Evolutionary conservation across 2,329 filamentous ascomycete species (phyloP).

Genomic region (Cladosporium sp.): DNA sequence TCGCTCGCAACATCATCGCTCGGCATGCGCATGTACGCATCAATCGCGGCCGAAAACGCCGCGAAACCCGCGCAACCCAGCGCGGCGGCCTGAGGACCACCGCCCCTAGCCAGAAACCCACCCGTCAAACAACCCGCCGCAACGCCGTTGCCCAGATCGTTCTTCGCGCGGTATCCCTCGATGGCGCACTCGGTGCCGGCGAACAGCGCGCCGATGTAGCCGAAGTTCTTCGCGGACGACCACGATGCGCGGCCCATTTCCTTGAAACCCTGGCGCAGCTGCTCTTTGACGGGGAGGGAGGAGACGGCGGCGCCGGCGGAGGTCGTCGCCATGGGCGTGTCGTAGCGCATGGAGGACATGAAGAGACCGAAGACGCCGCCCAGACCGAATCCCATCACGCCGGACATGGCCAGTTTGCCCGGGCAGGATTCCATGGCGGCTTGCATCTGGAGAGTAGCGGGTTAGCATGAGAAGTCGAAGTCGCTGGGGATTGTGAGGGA

Average conservation of each 20-base stretch:
- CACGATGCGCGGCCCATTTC: slow-evolving; percentile 87
- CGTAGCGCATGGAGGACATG: slow-evolving; percentile 99
- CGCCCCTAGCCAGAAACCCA: slow-evolving; percentile 77
- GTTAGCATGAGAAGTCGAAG: not conserved
- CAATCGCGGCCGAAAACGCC: slow-evolving; percentile 86
- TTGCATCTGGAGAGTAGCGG: slow-evolving; percentile 59
- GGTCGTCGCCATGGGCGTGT: slow-evolving; percentile 70
- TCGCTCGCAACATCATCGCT: slow-evolving; percentile 31
- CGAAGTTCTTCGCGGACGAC: slow-evolving; percentile 89
- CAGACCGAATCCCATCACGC: slow-evolving; percentile 88
- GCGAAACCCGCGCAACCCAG: slow-evolving; percentile 91
- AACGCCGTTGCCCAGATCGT: slow-evolving; percentile 84
- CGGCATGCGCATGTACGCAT: slow-evolving; percentile 82
- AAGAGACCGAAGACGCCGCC: slow-evolving; percentile 94
- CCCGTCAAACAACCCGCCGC: slow-evolving; percentile 87
- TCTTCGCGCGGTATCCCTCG: slow-evolving; percentile 87
- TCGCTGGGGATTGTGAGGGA: not conserved
- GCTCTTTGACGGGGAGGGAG: slow-evolving; percentile 72
- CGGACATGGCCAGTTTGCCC: slow-evolving; percentile 82
- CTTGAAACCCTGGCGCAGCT: slow-evolving; percentile 79
- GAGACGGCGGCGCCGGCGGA: slow-evolving; percentile 49
- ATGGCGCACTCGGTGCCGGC: slow-evolving; percentile 92
- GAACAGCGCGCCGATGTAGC: slow-evolving; percentile 86
- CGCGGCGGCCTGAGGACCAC: slow-evolving; percentile 81
- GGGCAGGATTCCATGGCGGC: slow-evolving; percentile 86